phyloP scores from a whole-genome alignment of 371 early-diverging fungal genomes.

The Lichtheimia ramosa region DNA sequence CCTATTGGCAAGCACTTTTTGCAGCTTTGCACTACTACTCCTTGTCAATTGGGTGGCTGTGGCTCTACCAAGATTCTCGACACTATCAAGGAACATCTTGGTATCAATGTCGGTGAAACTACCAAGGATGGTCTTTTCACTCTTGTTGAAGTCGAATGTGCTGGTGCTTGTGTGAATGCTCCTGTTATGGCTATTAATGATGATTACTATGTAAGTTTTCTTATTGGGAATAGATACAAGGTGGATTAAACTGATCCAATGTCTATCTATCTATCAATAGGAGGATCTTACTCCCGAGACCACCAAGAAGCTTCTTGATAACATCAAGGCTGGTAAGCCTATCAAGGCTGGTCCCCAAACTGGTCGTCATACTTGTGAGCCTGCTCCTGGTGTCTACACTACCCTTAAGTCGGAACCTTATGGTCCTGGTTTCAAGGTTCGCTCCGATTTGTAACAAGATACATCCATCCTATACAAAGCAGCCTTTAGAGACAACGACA shows the following conservation, averaged over 20 bases:
- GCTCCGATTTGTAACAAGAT: conserved; percentile 67
- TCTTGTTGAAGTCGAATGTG: conserved; percentile 98
- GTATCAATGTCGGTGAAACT: conserved; percentile 93
- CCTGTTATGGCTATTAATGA: conserved; percentile 97
- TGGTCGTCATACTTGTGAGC: conserved; percentile 87
- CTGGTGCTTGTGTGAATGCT: conserved; percentile 98
- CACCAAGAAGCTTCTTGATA: conserved; percentile 85
- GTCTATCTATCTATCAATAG: conserved; percentile 33
- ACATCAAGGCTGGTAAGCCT: conserved; percentile 74
- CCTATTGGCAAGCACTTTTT: conserved; percentile 98
- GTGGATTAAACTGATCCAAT: no score
- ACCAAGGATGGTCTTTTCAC: conserved; percentile 94
- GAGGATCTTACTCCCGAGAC: conserved; percentile 96
- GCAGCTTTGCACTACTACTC: conserved; percentile 98
- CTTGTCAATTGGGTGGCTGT: conserved; percentile 89
- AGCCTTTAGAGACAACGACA: neutral
- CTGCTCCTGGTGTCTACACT: conserved; percentile 77
- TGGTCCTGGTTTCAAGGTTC: conserved; percentile 92
- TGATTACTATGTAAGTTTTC: conserved; percentile 87
- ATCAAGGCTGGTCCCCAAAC: conserved; percentile 86
- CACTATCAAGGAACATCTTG: conserved; percentile 81
- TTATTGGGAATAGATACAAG: neutral
- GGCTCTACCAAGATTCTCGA: conserved; percentile 90
- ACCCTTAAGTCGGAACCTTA: conserved; percentile 83
- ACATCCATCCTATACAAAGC: neutral